Evolutionary conservation across 345 rosid species (phyloP), one percentile per base, ranked within the genome.

Genomic region (Lenwebbia sp.): DNA sequence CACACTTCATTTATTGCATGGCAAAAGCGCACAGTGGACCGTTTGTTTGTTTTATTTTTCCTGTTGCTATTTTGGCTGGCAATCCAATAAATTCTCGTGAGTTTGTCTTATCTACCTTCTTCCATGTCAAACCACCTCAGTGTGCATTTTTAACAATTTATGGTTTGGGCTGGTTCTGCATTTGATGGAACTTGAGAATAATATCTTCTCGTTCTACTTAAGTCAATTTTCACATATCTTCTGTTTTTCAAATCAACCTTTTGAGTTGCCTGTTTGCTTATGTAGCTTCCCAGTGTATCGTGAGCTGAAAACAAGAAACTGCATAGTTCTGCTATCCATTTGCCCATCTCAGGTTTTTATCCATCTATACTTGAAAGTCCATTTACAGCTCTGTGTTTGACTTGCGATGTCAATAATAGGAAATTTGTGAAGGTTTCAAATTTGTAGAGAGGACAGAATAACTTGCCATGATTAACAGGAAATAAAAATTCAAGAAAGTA

Each of bases 401-500:
- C 55, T 82, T 82, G 84, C 84, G 10, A 82, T 82, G 40, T 82
- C 33, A 41, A 82, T 82, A 15, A 15, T 15, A 30, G 40, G 91
- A 92, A 85, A 88, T 91, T 85, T 97, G 99, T 88, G 96, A 94
- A 92, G 97, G 99, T 84, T 97, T 97, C 87, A 93, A 92, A 82
- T 91, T 88, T 54, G 86, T 96, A 17, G 96, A 94, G 41, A 62
- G 5, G 92, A 91, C 86, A 92, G 97, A 75, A 89, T 91, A 78
- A 85, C 91, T 62, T 92, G 95, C 88, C 99, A 94, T 84, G 99
- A 97, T 88, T 95, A 94, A 87, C 98, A 94, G 89, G 99, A 96
- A 93, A 93, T 95, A 84, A 97, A 97, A 92, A 91, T 96, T 87
- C 98, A 97, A 93, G 99, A 97, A 90, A 95, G 95, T 54, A 92